These are phyloP conservation scores for Syzygium oleosum DNA, from an alignment of 345 rosid genomes.

Conservation along the genomic window DNA sequence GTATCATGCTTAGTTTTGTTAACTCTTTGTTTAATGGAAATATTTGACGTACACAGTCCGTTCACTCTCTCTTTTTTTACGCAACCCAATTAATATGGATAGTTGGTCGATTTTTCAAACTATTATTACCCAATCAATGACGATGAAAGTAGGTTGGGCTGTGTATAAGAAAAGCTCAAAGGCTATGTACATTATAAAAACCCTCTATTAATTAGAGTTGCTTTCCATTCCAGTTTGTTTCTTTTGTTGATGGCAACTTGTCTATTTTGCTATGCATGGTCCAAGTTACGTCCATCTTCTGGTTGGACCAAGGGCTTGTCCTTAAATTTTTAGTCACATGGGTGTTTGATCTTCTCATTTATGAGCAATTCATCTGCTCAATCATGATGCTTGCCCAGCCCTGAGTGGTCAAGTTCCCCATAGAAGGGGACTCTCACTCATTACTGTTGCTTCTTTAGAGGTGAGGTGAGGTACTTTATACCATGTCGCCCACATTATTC, in stretches of 20 bases:
- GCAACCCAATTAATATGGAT: background rate
- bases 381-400: background rate
- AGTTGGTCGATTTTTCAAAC: background rate
- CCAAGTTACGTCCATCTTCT: background rate
- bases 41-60: background rate
- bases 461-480: background rate
- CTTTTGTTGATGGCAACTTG: background rate
- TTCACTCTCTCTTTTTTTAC: background rate
- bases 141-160: background rate
- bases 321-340: background rate
- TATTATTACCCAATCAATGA: background rate
- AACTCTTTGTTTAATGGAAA: background rate
- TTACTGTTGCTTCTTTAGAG: background rate
- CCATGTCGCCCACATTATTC: background rate
- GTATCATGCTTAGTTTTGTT: background rate
- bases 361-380: background rate
- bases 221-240: background rate
- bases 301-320: background rate
- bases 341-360: background rate
- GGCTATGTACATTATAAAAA: background rate
- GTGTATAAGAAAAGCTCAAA: background rate
- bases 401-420: background rate
- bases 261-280: background rate
- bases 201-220: background rate
- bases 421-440: background rate